Evolutionary conservation across 148 eudicot species (phyloP).

Genomic region (Rhododendron williamsianum): DNA sequence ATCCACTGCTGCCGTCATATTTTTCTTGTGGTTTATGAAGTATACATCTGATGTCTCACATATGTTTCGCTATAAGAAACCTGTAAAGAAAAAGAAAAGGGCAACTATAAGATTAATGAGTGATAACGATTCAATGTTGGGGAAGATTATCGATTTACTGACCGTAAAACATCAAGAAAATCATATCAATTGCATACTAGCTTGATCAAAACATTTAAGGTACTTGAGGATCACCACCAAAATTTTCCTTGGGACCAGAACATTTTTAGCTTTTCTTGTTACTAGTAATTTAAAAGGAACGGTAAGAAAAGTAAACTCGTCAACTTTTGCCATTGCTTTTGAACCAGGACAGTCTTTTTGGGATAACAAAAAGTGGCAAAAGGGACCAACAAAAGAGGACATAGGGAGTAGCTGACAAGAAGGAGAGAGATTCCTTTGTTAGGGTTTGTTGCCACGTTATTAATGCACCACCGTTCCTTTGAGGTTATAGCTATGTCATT

Average conservation of each 20-base stretch:
- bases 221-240: too few species aligned
- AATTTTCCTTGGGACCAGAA: neutral
- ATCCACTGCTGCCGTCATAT: neutral
- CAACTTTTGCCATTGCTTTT: neutral
- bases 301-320: neutral
- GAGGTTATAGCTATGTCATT: neutral
- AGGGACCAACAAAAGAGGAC: neutral
- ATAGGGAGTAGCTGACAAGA: neutral
- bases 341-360: neutral
- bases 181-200: neutral
- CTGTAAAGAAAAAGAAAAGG: neutral
- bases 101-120: neutral
- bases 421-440: neutral
- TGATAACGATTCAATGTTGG: neutral
- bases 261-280: neutral
- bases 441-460: neutral
- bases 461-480: neutral
- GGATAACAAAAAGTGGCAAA: neutral
- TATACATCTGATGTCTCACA: neutral
- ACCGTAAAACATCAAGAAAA: neutral
- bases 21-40: neutral
- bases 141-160: neutral
- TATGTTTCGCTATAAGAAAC: neutral
- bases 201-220: neutral
- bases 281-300: neutral